Percentiles rank a stretch among this genome's conserved stretches.
Conservation (phyloP, 129 eudicot species). For the Calendula officinalis region DNA sequence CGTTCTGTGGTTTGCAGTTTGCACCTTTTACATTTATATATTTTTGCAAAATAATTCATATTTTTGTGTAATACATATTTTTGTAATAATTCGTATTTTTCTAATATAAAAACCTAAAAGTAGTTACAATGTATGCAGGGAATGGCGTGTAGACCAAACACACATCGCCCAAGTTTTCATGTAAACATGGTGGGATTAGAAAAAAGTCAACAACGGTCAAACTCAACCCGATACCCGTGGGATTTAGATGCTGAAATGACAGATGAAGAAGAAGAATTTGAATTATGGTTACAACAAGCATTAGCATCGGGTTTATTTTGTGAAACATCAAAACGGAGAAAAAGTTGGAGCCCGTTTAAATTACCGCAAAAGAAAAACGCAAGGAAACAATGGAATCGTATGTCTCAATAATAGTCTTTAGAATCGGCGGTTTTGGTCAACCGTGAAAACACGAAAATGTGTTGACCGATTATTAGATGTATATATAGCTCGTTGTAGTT, state of each 20-base stretch:
- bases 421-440: background rate
- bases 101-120: slow-evolving; percentile 1
- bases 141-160: slow-evolving; percentile 98
- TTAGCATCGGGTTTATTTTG: slow-evolving; percentile 84
- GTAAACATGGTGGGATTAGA: slow-evolving; percentile 93
- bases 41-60: too few species aligned
- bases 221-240: slow-evolving; percentile 78
- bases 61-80: too few species aligned
- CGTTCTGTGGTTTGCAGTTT: too few species aligned
- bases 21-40: too few species aligned
- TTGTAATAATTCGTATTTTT: too few species aligned
- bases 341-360: slow-evolving; percentile 94
- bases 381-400: slow-evolving; percentile 67
- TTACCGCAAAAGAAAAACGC: slow-evolving; percentile 54
- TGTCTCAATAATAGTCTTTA: slow-evolving; percentile 17
- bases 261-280: slow-evolving; percentile 91
- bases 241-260: slow-evolving; percentile 80
- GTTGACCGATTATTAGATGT: too few species aligned
- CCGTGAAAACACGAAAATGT: too few species aligned
- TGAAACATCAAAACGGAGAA: slow-evolving; percentile 77
- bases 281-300: slow-evolving; percentile 93
- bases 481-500: too few species aligned
- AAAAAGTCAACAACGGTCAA: slow-evolving; percentile 52
- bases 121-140: slow-evolving; percentile 43
- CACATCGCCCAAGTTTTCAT: slow-evolving; percentile 92